Percentiles rank a stretch among this genome's conserved stretches.
phyloP scores from a whole-genome alignment of 208 protist genomes.

The Leishmania amazonensis region DNA sequence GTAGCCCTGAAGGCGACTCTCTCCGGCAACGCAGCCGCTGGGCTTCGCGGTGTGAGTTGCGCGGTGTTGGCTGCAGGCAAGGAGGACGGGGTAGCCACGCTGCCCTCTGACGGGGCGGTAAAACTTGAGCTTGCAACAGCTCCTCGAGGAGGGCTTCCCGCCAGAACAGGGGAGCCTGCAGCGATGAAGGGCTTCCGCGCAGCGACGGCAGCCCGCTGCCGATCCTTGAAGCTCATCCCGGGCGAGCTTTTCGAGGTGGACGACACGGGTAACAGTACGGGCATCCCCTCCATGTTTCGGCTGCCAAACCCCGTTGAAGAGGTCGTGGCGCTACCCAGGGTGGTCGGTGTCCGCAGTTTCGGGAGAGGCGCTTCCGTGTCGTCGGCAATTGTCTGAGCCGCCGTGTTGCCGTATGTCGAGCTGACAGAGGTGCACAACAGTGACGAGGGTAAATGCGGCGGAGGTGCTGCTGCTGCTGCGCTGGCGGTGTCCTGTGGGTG shows the following conservation, averaged over 20 bases:
- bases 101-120: not conserved
- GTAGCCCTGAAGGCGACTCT: not conserved
- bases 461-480: not conserved
- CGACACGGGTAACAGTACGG: not conserved
- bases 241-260: conserved; percentile 3
- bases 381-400: not conserved
- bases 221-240: conserved; percentile 25
- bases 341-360: not conserved
- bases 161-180: not conserved
- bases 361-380: not conserved
- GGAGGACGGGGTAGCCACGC: not conserved
- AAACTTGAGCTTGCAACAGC: not conserved
- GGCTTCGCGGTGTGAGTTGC: not conserved
- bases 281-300: not conserved
- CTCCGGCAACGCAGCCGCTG: not conserved
- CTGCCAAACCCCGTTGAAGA: not conserved
- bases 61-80: not conserved
- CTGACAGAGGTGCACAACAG: not conserved
- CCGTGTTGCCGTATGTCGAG: not conserved
- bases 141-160: not conserved
- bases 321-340: not conserved
- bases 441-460: not conserved
- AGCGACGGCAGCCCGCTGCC: conserved; percentile 12
- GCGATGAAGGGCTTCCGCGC: not conserved
- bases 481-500: not conserved